Evolutionary conservation across 2,329 filamentous ascomycete species (phyloP), one percentile per base, ranked within the genome.

Genomic region (Neocatenulostroma microsporum): DNA sequence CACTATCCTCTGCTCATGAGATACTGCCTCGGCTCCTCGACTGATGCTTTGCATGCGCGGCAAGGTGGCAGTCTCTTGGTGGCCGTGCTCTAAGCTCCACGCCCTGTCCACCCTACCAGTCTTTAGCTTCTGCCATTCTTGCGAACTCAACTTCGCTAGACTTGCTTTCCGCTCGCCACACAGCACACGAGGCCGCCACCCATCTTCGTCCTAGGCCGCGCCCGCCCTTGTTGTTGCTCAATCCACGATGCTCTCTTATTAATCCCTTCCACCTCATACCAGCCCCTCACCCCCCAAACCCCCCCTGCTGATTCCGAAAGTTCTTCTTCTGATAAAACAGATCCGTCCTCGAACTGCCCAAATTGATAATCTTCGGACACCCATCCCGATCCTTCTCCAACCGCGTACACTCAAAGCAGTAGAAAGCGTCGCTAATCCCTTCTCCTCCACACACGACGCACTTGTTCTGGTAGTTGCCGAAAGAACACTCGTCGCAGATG

Each of bases 401-500:
- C 6, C 91, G 76, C 41, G 91, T 98, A 62, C 91, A 98, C 67
- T 98, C 91, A 60, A 96, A 96, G 72, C 91, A 98, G 70, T 98
- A 98, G 65, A 96, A 96, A 33, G 91, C 91, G 62, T 98, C 91
- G 21, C 84, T 91, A 61, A 98, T 98, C 20, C 91, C 91, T 68
- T 96, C 91, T 53, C 91, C 91, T 61, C 91, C 91, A 66, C 91
- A 98, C 28, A 98, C 91, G 51, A 98, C 87, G 62, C 91, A 98
- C 66, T 98, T 98, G 72, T 98, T 98, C 69, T 96, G 91, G 72
- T 95, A 98, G 74, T 98, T 98, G 59, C 91, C 91, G 63, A 98
- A 98, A 61, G 84, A 88, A 73, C 91, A 98, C 69, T 98, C 91
- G 70, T 98, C 91, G 72, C 91, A 98, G 69, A 98, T 96, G 57